phyloP scores from a whole-genome alignment of 805 yeast species.

The Candida broadrunensis region DNA sequence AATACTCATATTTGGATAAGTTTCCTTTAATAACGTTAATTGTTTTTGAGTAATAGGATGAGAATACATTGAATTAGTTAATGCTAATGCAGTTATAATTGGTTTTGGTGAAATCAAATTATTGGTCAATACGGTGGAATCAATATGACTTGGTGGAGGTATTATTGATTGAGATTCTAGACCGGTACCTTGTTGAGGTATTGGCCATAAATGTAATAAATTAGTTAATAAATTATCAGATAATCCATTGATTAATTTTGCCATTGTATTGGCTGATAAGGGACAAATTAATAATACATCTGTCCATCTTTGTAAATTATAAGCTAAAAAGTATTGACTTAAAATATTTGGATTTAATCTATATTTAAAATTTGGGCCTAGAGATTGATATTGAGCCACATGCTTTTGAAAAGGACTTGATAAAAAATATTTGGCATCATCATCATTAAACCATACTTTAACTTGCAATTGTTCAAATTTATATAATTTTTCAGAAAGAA shows the following conservation, averaged over 20 bases:
- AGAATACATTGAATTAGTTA: constrained; percentile 22
- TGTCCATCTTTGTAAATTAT: constrained; percentile 22
- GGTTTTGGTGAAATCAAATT: constrained; percentile 17
- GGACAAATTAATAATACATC: constrained; percentile 24
- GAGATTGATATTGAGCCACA: neutral
- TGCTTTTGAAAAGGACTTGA: constrained; percentile 8
- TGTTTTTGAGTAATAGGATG: constrained; percentile 24
- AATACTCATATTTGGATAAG: constrained; percentile 19
- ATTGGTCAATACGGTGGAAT: constrained; percentile 15
- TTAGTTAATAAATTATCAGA: constrained; percentile 21
- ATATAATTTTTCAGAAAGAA: constrained; percentile 15
- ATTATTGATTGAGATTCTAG: constrained; percentile 1
- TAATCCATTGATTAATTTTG: constrained; percentile 22
- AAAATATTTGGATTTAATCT: constrained; percentile 9
- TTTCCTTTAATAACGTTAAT: constrained; percentile 17
- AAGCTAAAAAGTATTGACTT: constrained; percentile 13
- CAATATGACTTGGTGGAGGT: neutral
- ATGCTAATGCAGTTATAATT: constrained; percentile 21
- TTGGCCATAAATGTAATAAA: constrained; percentile 21
- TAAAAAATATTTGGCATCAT: constrained; percentile 13
- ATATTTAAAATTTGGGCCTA: constrained; percentile 1
- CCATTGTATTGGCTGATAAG: constrained; percentile 22
- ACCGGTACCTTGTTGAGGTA: constrained; percentile 7
- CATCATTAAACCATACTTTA: constrained; percentile 22
- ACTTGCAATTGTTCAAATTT: constrained; percentile 20